These are phyloP conservation scores for Teratosphaeria epicoccoides DNA, from an alignment of 2,329 filamentous ascomycete species.

Conservation along the genomic window DNA sequence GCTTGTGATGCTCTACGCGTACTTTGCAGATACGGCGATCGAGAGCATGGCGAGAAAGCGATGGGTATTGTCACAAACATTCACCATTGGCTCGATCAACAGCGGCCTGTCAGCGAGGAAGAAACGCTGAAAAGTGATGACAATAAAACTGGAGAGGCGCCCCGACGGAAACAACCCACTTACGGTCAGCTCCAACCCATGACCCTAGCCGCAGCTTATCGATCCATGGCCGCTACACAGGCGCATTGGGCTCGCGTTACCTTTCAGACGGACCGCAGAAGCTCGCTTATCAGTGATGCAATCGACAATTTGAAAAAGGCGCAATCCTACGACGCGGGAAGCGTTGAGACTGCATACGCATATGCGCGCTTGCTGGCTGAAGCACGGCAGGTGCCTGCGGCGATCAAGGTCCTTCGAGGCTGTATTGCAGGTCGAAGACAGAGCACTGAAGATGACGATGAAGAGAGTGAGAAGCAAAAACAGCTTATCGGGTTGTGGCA, in stretches of 20 bases:
- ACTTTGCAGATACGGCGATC: slow-evolving; percentile 70
- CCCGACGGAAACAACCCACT: background rate
- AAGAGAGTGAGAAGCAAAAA: slow-evolving; percentile 39
- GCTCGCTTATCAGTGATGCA: slow-evolving; percentile 66
- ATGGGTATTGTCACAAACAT: slow-evolving; percentile 59
- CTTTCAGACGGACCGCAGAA: slow-evolving; percentile 58
- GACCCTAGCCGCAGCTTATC: slow-evolving; percentile 61
- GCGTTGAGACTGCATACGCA: slow-evolving; percentile 63
- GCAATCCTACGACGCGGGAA: slow-evolving; percentile 38
- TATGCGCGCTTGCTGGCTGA: slow-evolving; percentile 81
- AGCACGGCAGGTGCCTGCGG: slow-evolving; percentile 65
- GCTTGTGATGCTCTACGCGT: slow-evolving; percentile 70
- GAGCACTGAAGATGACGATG: slow-evolving; percentile 4
- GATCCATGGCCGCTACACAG: slow-evolving; percentile 74
- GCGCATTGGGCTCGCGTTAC: slow-evolving; percentile 81
- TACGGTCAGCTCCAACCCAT: slow-evolving; percentile 42
- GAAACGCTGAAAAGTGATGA: slow-evolving; percentile 11
- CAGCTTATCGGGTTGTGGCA: slow-evolving; percentile 80
- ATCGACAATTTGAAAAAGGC: slow-evolving; percentile 59
- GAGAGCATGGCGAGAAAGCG: slow-evolving; percentile 68
- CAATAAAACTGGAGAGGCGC: slow-evolving; percentile 17
- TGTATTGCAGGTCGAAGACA: slow-evolving; percentile 46
- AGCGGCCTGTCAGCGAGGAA: slow-evolving; percentile 24
- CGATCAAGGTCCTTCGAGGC: slow-evolving; percentile 71
- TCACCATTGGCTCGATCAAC: slow-evolving; percentile 62